Evolutionary conservation across 805 yeast genomes (phyloP).

Genomic region (Pichia manshurica): DNA sequence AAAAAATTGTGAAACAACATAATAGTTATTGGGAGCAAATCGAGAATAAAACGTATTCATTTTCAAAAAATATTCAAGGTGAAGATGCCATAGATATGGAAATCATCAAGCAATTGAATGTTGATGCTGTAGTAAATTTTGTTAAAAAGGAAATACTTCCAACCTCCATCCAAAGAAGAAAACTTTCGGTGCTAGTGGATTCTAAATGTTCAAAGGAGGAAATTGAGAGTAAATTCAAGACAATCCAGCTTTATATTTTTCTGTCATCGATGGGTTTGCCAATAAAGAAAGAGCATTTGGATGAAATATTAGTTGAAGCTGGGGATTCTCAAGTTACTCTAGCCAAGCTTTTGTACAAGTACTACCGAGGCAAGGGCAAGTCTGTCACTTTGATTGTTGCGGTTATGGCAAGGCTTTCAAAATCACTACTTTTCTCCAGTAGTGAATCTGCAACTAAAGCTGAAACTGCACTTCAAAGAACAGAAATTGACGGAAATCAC

Average conservation of each 20-base stretch:
- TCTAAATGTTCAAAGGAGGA: constrained; percentile 36
- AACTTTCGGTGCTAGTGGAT: constrained; percentile 38
- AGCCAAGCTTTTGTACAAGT: constrained; percentile 37
- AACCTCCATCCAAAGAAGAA: constrained; percentile 33
- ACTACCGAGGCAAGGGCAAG: constrained; percentile 38
- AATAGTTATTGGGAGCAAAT: constrained; percentile 47
- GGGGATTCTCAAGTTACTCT: constrained; percentile 34
- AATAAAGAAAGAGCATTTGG: constrained; percentile 36
- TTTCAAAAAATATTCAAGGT: constrained; percentile 28
- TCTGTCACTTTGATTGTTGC: constrained; percentile 22
- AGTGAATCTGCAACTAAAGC: neutral
- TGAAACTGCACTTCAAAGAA: neutral
- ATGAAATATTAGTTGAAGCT: constrained; percentile 34
- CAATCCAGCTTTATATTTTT: constrained; percentile 39
- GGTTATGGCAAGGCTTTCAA: constrained; percentile 20
- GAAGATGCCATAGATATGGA: constrained; percentile 32
- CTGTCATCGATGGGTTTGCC: constrained; percentile 43
- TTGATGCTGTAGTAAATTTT: constrained; percentile 33
- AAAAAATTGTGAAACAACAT: constrained; percentile 36
- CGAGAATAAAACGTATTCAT: constrained; percentile 36
- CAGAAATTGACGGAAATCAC: constrained; percentile 13
- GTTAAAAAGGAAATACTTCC: constrained; percentile 33
- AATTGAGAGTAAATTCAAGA: constrained; percentile 30
- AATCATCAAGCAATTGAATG: constrained; percentile 29
- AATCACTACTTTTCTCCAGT: constrained; percentile 13